These are phyloP conservation scores for Apophysomyces variabilis DNA, from an alignment of 371 early-diverging fungal species.

Conservation along the genomic window DNA sequence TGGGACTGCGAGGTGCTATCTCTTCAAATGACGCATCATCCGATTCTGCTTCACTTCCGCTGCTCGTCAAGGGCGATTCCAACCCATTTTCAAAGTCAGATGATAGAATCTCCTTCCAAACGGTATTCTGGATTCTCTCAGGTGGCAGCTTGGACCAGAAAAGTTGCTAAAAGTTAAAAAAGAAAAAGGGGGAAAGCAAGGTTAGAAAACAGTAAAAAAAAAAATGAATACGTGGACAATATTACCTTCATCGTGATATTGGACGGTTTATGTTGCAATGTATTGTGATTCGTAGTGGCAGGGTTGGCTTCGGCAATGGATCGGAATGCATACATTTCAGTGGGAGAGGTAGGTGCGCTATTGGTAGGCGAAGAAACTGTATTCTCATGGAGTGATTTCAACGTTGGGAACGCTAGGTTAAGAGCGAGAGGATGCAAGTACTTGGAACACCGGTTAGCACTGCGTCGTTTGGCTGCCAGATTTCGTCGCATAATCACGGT, in stretches of 20 bases:
- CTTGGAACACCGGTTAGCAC: conserved; percentile 27
- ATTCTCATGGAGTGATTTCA: conserved; percentile 49
- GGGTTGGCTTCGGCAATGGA: background rate
- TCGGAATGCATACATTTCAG: conserved; percentile 10
- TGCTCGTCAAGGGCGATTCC: conserved; percentile 28
- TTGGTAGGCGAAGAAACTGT: conserved; percentile 21
- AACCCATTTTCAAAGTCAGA: conserved; percentile 28
- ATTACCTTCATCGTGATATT: conserved; percentile 33
- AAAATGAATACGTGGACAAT: too few species aligned
- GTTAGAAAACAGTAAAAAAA: background rate
- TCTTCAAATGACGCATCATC: conserved; percentile 21
- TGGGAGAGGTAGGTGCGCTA: conserved; percentile 24
- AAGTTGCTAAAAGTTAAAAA: conserved; percentile 44
- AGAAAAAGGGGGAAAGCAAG: background rate
- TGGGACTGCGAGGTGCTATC: background rate
- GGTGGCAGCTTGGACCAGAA: conserved; percentile 66
- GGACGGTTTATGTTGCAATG: conserved; percentile 13
- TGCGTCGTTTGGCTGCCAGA: conserved; percentile 6
- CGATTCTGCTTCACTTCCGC: conserved; percentile 29
- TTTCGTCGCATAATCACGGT: conserved; percentile 3
- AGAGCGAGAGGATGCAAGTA: conserved; percentile 52
- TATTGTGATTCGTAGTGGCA: background rate
- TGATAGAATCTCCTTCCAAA: conserved; percentile 59
- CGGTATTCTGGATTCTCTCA: conserved; percentile 57
- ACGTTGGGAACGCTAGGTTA: conserved; percentile 42